phyloP scores from a whole-genome alignment of 495 filamentous ascomycete genomes.

The Physcia stellaris region DNA sequence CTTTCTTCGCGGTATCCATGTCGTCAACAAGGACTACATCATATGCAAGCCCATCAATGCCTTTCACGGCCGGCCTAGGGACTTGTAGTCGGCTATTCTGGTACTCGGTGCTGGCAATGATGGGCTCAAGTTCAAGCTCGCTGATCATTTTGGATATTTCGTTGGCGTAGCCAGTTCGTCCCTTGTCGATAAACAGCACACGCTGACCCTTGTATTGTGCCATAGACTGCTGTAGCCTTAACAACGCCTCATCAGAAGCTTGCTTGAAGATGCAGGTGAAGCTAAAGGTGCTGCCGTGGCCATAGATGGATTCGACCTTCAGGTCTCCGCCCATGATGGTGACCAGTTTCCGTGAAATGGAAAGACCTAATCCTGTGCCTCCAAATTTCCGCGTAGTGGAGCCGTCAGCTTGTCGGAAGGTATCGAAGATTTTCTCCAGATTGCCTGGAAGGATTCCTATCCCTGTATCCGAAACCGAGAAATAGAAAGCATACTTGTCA shows the following conservation, averaged over 20 bases:
- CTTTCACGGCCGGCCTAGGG: constrained; percentile 41
- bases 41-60: constrained; percentile 54
- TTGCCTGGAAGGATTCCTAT: constrained; percentile 97
- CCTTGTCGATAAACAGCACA: constrained; percentile 93
- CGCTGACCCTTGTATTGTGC: constrained; percentile 77
- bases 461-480: constrained; percentile 91
- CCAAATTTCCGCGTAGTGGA: constrained; percentile 96
- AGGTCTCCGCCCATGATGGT: constrained; percentile 96
- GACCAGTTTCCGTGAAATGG: constrained; percentile 90
- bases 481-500: constrained; percentile 87
- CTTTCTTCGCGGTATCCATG: constrained; percentile 70
- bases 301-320: constrained; percentile 91
- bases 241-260: constrained; percentile 69
- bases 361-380: constrained; percentile 88
- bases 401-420: constrained; percentile 97
- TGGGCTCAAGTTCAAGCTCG: constrained; percentile 63
- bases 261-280: constrained; percentile 92
- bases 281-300: constrained; percentile 87
- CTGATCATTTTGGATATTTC: constrained; percentile 72
- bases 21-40: constrained; percentile 97
- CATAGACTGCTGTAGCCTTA: constrained; percentile 68
- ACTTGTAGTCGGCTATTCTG: constrained; percentile 36
- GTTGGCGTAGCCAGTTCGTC: constrained; percentile 55
- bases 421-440: constrained; percentile 96
- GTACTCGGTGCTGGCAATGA: constrained; percentile 58